Evolutionary conservation across 1,284 basidiomycete species (phyloP), one percentile per base, ranked within the genome.

Genomic region (Pascua guehoae): DNA sequence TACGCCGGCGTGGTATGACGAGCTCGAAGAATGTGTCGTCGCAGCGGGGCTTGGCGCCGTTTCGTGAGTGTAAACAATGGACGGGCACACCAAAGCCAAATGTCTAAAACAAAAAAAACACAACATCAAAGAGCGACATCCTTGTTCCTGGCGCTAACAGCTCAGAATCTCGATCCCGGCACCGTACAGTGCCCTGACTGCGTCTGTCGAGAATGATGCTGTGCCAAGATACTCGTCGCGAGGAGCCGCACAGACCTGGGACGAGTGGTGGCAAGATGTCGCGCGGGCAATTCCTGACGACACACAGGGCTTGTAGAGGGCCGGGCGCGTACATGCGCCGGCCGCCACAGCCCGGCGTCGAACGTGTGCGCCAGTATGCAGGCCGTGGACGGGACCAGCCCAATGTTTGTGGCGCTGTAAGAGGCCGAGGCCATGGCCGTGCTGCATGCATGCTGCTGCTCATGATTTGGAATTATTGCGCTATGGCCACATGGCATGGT

Each of bases 1-100:
- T 12, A 48, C 15, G 40, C 45, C 39, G 12, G 43, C 12, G 42
- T 49, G 14, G 45, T 67, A 12, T 70, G 69, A 71, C 51, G 66
- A 70, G 51, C 56, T 72, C 12, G 69, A 72, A 54, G 58, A 60
- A 2, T 44, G 49, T 12, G 56, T 70, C 16, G 51, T 62, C 16
- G 56, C 66, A 8, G 58, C 49, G 15, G 41, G 41, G 5, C 32
- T 57, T 2, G 66, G 66, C 5, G 47, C 57, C 4, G 48, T 72
- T 12, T 54, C 50, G 62, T 65, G 56, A 52, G 64, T 62, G 8
- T 18, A 24, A 14, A 2, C 39, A 15, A 10, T 45, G n/a, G 8
- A n/a, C n/a, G n/a, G n/a, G n/a, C n/a, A n/a, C n/a, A 40, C 38
- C 37, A 38, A 48, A 43, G 39, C 18, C 24, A 4, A 32, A 32